A percentile compares a stretch with the other conserved stretches of the same genome.
Evolutionary conservation across 2,329 filamentous ascomycete species (phyloP).

Genomic region (Arthrobotrys entomopaga): DNA sequence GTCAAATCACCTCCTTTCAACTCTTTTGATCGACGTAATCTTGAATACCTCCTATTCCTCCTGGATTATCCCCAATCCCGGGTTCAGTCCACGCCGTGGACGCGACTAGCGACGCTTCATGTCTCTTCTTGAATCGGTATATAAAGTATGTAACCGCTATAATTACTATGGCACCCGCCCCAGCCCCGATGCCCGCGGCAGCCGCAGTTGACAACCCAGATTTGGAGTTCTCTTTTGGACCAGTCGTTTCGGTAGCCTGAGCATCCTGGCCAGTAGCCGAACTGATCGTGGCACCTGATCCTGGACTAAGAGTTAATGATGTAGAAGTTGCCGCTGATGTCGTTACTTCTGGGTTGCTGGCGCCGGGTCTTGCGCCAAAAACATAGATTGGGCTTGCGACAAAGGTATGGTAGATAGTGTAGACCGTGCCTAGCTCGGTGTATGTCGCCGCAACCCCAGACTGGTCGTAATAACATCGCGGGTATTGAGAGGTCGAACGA

Average conservation of each 20-base stretch:
- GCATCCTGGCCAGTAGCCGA: neutral
- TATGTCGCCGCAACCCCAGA: constrained; percentile 1
- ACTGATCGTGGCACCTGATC: neutral
- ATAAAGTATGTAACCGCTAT: neutral
- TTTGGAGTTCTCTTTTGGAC: neutral
- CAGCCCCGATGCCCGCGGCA: constrained; percentile 9
- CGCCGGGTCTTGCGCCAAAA: neutral
- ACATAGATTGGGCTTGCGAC: constrained; percentile 23
- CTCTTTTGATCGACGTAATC: neutral
- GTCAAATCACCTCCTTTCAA: too few species aligned
- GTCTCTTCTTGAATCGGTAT: constrained; percentile 10
- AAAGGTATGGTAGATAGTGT: constrained; percentile 2
- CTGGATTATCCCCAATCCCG: neutral
- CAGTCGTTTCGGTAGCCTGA: neutral
- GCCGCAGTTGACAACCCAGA: constrained; percentile 14
- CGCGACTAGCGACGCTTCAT: neutral
- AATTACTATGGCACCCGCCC: neutral
- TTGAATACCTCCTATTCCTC: neutral
- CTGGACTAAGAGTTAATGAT: constrained; percentile 3
- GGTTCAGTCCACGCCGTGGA: neutral
- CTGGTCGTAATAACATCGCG: constrained; percentile 13
- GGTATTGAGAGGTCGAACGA: neutral
- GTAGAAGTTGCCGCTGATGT: neutral
- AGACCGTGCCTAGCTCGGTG: neutral
- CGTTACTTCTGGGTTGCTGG: neutral